Base-by-base conservation (phyloP, 2,329 filamentous ascomycete genomes). In the Cytospora mali region DNA sequence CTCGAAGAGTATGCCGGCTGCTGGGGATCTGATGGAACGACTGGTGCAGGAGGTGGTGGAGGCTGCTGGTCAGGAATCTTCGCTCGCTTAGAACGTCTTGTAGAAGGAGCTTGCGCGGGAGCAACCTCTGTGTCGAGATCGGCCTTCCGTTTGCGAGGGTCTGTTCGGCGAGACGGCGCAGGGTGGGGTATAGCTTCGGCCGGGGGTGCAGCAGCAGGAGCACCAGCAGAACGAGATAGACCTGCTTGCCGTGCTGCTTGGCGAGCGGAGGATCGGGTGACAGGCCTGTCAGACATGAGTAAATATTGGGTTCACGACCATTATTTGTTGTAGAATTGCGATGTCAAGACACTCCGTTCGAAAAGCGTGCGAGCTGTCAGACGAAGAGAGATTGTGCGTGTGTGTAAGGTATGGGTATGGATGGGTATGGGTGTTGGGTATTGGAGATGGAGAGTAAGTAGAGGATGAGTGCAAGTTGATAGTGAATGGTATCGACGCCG, bases 231-330 rank as follows among this genome's bases (percentile, higher is more conserved):
- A 66, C 73, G 75, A 53, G 80, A 75, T 72, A 79, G 78, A 70
- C 78, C 79, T 78, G 80, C 79, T 74, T 81, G 81, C 74, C 77
- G 86, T 75, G 91, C 90, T 81, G 91, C 91, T 86, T 92, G 88
- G 83, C 93, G 93, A 81, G 93, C 90, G 78, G 93, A 90, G 73
- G 93, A 95, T 83, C 94, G 92, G 84, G 94, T 97, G 73, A 95
- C 88, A 91, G 61, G 61, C 53, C 61, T 65, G 55, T 93, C 97
- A 86, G 88, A 92, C 93, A 97, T 97, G 88, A 94, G 91, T 89
- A 75, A 76, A 74, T 72, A 68, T 57, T 65, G 68, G 68, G 16
- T 46, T 59, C 42, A 49, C 25, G 42, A 55, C 48, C 62, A 66
- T 66, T 11, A 29, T 60, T 63, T 62, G 71, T 66, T 67, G 58